Evolutionary conservation across 306 rosid species (phyloP), one percentile per base, ranked within the genome.

Genomic region (Mimosa bimucronata): DNA sequence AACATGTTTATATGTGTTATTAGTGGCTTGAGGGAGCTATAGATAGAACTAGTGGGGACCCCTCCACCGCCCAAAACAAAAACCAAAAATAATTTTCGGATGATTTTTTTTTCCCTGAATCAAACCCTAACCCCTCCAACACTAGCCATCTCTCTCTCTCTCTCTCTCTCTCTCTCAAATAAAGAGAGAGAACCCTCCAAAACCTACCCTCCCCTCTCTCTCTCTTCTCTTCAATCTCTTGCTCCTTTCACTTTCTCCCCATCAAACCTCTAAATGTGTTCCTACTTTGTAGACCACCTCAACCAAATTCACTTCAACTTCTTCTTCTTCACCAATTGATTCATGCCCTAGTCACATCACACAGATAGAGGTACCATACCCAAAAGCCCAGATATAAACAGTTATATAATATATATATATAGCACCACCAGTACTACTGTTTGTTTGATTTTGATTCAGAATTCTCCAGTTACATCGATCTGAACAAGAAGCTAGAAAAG

Each of bases 21-120:
- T 23, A n/a, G 15, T 23, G 65, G 18, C 9, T 4, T 60, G 78
- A 41, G 46, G 44, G 74, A 80, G 64, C 55, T 48, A 66, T 73
- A 69, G 66, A 26, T 34, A 34, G 13, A 53, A 10, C 60, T 53
- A 23, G 83, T 73, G 85, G 91, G 93, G 96, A 77, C 94, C 94
- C 91, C 84, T 85, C 87, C 92, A 85, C 91, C 89, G 92, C 94
- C 91, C 97, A 82, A 38, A 69, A 86, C 83, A 88, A 88, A 75
- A 89, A 85, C 81, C 79, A 83, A 88, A 90, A 89, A 84, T 83
- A 82, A 28, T 53, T 19, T 58, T 68, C 83, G 62, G 78, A 83
- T 90, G 88, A 71, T 72, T 79, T 60, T 68, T 67, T 81, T 60
- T 42, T 69, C 45, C 19, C 81, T 60, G 80, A 68, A 70, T 77